A percentile compares a stretch with the other conserved stretches of the same genome.
Conservation (phyloP, 768 basidiomycete species). For the Scleroderma citrinum region DNA sequence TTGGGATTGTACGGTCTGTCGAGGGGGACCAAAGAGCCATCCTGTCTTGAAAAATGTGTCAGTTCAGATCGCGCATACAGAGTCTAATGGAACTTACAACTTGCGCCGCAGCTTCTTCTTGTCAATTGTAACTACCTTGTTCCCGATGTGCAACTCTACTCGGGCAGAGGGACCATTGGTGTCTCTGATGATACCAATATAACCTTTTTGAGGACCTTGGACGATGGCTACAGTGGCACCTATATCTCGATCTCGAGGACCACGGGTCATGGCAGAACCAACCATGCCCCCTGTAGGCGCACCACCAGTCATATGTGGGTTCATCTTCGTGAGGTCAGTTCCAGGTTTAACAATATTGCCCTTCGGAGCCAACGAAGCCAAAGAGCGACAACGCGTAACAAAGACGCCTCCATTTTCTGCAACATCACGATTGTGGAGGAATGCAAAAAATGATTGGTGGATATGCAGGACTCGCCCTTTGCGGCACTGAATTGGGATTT, state of each 20-base stretch:
- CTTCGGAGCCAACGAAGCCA: conserved; percentile 84
- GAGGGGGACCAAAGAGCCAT: conserved; percentile 51
- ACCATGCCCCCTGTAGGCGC: conserved; percentile 69
- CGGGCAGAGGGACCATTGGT: conserved; percentile 82
- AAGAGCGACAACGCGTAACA: conserved; percentile 78
- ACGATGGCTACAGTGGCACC: conserved; percentile 74
- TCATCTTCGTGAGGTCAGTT: conserved; percentile 87
- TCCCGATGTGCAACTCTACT: conserved; percentile 86
- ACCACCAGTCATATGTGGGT: conserved; percentile 59
- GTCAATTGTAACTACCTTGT: conserved; percentile 83
- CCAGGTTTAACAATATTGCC: conserved; percentile 60
- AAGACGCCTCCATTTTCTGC: conserved; percentile 92
- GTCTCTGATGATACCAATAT: conserved; percentile 90
- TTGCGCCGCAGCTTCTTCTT: conserved; percentile 71
- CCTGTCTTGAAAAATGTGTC: conserved; percentile 35
- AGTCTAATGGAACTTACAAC: conserved; percentile 45
- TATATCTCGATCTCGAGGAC: conserved; percentile 77
- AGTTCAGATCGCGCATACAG: conserved; percentile 2
- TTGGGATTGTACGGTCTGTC: conserved; percentile 30
- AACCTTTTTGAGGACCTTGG: conserved; percentile 87
- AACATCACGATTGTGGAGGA: conserved; percentile 89
- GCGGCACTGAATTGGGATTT: conserved; percentile 45
- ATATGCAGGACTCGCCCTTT: conserved; percentile 91
- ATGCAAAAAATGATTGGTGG: conserved; percentile 90
- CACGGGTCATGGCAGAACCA: conserved; percentile 75